Base-by-base conservation (phyloP, 2,329 filamentous ascomycete genomes). In the Stylonectria norvegica region DNA sequence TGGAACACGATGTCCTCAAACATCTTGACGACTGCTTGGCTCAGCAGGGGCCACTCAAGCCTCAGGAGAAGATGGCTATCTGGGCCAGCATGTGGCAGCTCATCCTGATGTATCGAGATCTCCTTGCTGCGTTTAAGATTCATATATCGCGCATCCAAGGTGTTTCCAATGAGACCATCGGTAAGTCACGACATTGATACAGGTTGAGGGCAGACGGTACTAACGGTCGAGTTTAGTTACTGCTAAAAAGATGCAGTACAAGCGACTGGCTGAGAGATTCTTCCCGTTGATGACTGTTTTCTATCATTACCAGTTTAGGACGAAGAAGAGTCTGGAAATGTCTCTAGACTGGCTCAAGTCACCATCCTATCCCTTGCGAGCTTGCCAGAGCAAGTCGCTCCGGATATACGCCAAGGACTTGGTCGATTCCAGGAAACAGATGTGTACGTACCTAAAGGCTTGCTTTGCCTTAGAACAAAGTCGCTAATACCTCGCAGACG, bases 51-150 rank as follows among this genome's bases (percentile, higher is more conserved):
- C 59, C 68, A 17, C 62, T 68, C 10, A 61, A 64, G 50, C 45
- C 57, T 1, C 55, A 66, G 11, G 69, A 70, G 36, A 64, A 62
- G 34, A 55, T 73, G 42, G 64, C 67, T n/a, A 50, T 75, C 16
- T 75, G 72, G 70, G 67, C 64, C 12, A 67, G 66, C 51, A 55
- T 73, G 54, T 75, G 73, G 71, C 69, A 73, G 45, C 55, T 74
- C 40, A 68, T 75, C 30, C 60, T 75, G 28, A 66, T 73, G 50
- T 74, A 75, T 45, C 65, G 66, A 16, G 68, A 73, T 38, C 55
- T 73, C 33, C 56, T 64, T 40, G 43, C 49, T 14, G 54, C 56
- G 7, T 61, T 60, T 43, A 59, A 62, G 38, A 42, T 40, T 17
- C 56, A 58, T 41, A 52, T 65, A 40, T 44, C 45, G 31, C 50